Evolutionary conservation across 1,284 basidiomycete genomes (phyloP), one percentile per base, ranked within the genome.

Genomic region (Salmacisia buchloeana): DNA sequence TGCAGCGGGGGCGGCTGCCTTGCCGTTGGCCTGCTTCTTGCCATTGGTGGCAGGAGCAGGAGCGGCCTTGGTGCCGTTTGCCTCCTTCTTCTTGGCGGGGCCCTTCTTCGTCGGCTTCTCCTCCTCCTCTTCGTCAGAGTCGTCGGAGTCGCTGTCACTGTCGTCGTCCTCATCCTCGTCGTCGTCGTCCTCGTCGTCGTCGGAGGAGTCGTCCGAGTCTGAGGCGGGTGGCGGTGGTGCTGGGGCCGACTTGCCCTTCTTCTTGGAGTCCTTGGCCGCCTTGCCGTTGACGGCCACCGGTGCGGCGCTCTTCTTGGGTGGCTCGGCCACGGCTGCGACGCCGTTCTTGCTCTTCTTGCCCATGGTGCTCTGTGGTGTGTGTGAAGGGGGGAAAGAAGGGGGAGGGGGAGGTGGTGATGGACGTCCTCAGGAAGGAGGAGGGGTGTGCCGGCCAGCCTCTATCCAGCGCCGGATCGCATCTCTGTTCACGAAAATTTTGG

Each of bases 1-100:
- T 52, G 34, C 62, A 62, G 45, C 23, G 15, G 15, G 12, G 12
- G 27, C 29, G 34, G 46, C 38, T 2, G 36, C 29, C 38, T 41
- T 39, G 36, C 29, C 58, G 52, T 71, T 69, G 29, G 88, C 82
- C 5, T 86, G 86, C 64, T 71, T 81, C 83, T 93, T 94, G 72
- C 84, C 85, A 83, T 94, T 97, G 85, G 97, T 96, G 58, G 86
- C 82, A 38, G 88, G 84, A 12, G 83, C 83, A 29, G 81, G 81
- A 45, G 85, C 85, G 45, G 86, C 86, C 23, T 88, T 87, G 29
- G 78, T 80, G 43, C 90, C 90, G 83, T 97, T 96, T 77, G 74
- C 60, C 49, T 71, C 29, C 49, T 33, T 54, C 49, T 33, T 43
- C 18, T 15, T n/a, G n/a, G n/a, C n/a, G n/a, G n/a, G n/a, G n/a